phyloP scores from a whole-genome alignment of 768 basidiomycete genomes.

The Boletus eberwhitei region DNA sequence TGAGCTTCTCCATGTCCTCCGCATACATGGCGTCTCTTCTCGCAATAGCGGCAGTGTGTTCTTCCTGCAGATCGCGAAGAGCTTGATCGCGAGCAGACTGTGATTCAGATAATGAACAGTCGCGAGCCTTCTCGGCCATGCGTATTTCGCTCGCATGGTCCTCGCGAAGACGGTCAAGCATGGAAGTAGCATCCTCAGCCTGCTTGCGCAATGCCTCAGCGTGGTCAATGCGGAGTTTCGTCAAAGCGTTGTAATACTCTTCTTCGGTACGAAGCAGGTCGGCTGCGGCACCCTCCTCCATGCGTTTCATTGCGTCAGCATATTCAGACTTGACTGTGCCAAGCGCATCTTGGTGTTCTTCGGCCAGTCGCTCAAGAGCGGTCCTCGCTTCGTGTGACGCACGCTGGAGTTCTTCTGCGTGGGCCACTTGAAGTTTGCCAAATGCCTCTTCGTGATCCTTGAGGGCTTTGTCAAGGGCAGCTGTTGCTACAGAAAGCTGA shows the following conservation, averaged over 20 bases:
- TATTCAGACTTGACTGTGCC: slow-evolving; percentile 52
- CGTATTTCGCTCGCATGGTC: slow-evolving; percentile 75
- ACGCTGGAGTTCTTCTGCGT: slow-evolving; percentile 50
- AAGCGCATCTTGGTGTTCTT: slow-evolving; percentile 54
- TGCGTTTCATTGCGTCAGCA: slow-evolving; percentile 52
- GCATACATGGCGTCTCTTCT: slow-evolving; percentile 63
- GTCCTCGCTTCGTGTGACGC: slow-evolving; percentile 55
- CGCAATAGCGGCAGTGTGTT: slow-evolving; percentile 62
- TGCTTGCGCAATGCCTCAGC: slow-evolving; percentile 60
- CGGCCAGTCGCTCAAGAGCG: slow-evolving; percentile 43
- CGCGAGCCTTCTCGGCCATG: slow-evolving; percentile 69
- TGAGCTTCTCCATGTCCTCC: slow-evolving; percentile 64
- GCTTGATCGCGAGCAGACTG: slow-evolving; percentile 61
- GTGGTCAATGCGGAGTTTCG: slow-evolving; percentile 73
- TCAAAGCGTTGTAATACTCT: slow-evolving; percentile 78
- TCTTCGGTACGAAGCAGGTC: slow-evolving; percentile 69
- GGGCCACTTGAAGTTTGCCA: slow-evolving; percentile 52
- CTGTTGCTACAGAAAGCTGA: slow-evolving; percentile 44
- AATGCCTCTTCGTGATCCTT: slow-evolving; percentile 60
- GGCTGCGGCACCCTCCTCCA: slow-evolving; percentile 55
- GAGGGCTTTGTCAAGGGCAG: slow-evolving; percentile 44
- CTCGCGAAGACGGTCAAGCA: slow-evolving; percentile 67
- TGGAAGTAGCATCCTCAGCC: slow-evolving; percentile 54
- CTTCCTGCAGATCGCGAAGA: slow-evolving; percentile 66
- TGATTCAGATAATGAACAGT: slow-evolving; percentile 73